phyloP scores from a whole-genome alignment of 768 basidiomycete genomes.

The Chalciporus piperatus region DNA sequence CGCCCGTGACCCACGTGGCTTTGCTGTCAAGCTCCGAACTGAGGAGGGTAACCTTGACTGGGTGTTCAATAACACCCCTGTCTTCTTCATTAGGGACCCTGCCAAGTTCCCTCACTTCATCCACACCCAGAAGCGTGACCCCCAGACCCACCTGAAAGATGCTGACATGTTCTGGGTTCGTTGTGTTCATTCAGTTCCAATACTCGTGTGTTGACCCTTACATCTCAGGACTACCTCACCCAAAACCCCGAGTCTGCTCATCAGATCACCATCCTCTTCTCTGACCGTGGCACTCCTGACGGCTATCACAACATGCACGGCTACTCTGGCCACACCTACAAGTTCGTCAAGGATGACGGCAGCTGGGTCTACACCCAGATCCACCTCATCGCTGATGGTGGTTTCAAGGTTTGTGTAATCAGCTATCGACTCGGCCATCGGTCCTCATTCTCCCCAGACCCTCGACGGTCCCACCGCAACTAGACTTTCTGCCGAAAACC shows the following conservation, averaged over 20 bases:
- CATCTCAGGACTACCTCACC: slow-evolving; percentile 58
- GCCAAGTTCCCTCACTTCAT: slow-evolving; percentile 93
- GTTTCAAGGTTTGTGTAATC: slow-evolving; percentile 45
- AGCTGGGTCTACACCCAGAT: slow-evolving; percentile 85
- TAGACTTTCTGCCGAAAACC: slow-evolving; percentile 67
- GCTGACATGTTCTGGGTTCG: slow-evolving; percentile 77
- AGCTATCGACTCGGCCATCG: no score
- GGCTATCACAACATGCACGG: slow-evolving; percentile 88
- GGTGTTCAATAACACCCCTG: slow-evolving; percentile 90
- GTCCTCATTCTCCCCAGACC: slow-evolving; percentile 41
- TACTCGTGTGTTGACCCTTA: no score
- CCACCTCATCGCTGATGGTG: slow-evolving; percentile 74
- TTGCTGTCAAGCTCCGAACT: slow-evolving; percentile 86
- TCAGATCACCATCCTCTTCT: slow-evolving; percentile 86
- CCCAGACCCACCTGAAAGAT: slow-evolving; percentile 90
- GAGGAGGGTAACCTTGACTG: slow-evolving; percentile 91
- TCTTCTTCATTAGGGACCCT: slow-evolving; percentile 87
- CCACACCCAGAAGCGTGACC: slow-evolving; percentile 90
- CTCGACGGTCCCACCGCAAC: slow-evolving; percentile 65
- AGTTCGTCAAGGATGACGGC: slow-evolving; percentile 83
- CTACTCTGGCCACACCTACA: slow-evolving; percentile 91
- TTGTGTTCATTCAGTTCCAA: no score
- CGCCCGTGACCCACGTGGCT: slow-evolving; percentile 91
- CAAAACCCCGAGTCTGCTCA: slow-evolving; percentile 91
- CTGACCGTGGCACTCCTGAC: slow-evolving; percentile 93